Evolutionary conservation across 441 rosid species (phyloP).

Genomic region (Euphorbia celastroides): DNA sequence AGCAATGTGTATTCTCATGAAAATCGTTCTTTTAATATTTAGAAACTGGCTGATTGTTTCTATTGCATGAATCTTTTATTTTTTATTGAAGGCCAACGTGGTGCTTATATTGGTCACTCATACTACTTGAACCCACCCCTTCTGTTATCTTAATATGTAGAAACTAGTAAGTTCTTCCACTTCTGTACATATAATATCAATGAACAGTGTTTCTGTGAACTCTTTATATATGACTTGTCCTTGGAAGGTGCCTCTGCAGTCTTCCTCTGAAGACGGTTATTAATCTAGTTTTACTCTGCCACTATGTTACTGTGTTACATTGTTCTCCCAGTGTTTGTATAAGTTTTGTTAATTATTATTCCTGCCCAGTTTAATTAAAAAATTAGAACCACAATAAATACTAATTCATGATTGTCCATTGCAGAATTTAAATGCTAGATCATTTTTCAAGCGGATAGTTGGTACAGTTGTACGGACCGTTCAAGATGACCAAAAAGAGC

Average conservation of each 20-base stretch:
- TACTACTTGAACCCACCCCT: not conserved
- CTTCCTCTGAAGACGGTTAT: not conserved
- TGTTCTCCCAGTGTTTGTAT: not conserved
- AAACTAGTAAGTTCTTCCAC: no score
- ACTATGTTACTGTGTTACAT: not conserved
- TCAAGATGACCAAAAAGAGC: conserved; percentile 98
- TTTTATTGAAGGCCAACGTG: not conserved
- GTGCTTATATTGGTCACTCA: not conserved
- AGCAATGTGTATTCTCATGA: not conserved
- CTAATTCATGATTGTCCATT: conserved; percentile 24
- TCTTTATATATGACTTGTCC: not conserved
- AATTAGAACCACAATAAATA: not conserved
- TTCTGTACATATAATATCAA: not conserved
- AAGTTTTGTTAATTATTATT: not conserved
- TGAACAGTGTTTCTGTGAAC: not conserved
- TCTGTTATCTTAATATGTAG: no score
- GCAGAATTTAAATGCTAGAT: conserved; percentile 72
- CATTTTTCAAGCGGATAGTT: conserved; percentile 81
- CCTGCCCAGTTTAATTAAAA: not conserved
- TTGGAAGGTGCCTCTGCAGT: not conserved
- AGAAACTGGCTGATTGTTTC: conserved; percentile 4
- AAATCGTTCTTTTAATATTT: not conserved
- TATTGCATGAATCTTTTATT: not conserved
- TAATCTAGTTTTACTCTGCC: not conserved
- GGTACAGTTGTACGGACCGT: conserved; percentile 93